A percentile compares a stretch with the other conserved stretches of the same genome.
phyloP scores from a whole-genome alignment of 768 basidiomycete genomes.

The Xerocomus potaroensis region DNA sequence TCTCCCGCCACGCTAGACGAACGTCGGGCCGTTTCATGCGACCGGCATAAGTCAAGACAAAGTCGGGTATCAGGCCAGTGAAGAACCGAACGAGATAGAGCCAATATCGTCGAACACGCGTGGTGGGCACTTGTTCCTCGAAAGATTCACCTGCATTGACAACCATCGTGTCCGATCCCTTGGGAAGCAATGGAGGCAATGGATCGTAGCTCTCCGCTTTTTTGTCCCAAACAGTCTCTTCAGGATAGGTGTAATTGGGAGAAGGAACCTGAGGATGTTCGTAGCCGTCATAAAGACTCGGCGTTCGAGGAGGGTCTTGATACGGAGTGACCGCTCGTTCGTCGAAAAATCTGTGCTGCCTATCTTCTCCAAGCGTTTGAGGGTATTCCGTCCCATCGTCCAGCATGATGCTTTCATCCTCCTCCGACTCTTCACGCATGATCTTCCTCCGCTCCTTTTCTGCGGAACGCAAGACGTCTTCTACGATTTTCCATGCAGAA shows the following conservation, averaged over 20 bases:
- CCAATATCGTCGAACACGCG: constrained; percentile 54
- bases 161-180: constrained; percentile 36
- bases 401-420: constrained; percentile 42
- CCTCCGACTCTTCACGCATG: constrained; percentile 38
- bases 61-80: constrained; percentile 56
- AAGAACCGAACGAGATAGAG: constrained; percentile 47
- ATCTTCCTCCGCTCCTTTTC: constrained; percentile 48
- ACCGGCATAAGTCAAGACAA: constrained; percentile 45
- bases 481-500: constrained; percentile 56
- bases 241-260: constrained; percentile 30
- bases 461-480: constrained; percentile 47
- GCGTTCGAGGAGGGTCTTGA: constrained; percentile 29
- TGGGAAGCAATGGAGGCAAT: constrained; percentile 32
- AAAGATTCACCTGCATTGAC: constrained; percentile 43
- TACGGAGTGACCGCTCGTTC: constrained; percentile 27
- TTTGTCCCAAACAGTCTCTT: constrained; percentile 42
- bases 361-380: constrained; percentile 27
- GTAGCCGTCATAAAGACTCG: constrained; percentile 26
- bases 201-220: constrained; percentile 31
- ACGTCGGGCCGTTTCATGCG: constrained; percentile 68
- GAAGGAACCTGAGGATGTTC: constrained; percentile 19
- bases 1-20: constrained; percentile 67
- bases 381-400: constrained; percentile 40
- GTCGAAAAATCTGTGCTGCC: constrained; percentile 32
- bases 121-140: constrained; percentile 54